Conservation (phyloP, 768 basidiomycete species). For the Lactarius hatsudake region DNA sequence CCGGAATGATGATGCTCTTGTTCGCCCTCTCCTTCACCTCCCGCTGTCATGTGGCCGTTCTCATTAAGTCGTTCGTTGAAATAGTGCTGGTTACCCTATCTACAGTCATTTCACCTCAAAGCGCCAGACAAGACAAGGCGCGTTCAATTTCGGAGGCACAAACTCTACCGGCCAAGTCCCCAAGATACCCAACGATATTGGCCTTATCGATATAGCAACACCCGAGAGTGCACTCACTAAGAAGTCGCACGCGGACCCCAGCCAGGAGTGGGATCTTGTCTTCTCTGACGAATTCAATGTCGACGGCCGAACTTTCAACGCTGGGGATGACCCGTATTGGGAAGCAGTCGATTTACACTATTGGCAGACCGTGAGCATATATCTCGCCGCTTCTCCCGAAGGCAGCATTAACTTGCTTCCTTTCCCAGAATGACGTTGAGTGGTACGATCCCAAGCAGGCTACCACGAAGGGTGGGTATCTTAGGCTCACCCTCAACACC, state of each 20-base stretch:
- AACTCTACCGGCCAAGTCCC: constrained; percentile 69
- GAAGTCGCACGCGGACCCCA: constrained; percentile 33
- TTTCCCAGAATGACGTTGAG: constrained; percentile 42
- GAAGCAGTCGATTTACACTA: constrained; percentile 39
- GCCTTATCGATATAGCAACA: constrained; percentile 40
- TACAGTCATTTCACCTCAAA: constrained; percentile 44
- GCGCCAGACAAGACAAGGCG: constrained; percentile 44
- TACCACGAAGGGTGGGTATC: constrained; percentile 50
- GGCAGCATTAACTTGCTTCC: neutral
- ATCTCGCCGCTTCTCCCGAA: neutral
- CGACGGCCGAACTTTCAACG: constrained; percentile 43
- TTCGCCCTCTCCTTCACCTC: constrained; percentile 36
- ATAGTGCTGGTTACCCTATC: constrained; percentile 45
- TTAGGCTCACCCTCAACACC: constrained; percentile 47
- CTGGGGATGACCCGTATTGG: constrained; percentile 47
- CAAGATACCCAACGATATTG: constrained; percentile 27
- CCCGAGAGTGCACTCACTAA: constrained; percentile 33
- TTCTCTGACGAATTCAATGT: constrained; percentile 48
- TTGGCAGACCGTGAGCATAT: constrained; percentile 55
- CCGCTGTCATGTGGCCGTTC: neutral
- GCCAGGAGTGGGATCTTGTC: constrained; percentile 38
- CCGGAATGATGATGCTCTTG: constrained; percentile 53
- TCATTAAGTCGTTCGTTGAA: neutral
- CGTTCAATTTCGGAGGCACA: constrained; percentile 72
- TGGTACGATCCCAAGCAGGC: constrained; percentile 57